Evolutionary conservation across 2,329 filamentous ascomycete genomes (phyloP).

Genomic region (Cadophora gregata): DNA sequence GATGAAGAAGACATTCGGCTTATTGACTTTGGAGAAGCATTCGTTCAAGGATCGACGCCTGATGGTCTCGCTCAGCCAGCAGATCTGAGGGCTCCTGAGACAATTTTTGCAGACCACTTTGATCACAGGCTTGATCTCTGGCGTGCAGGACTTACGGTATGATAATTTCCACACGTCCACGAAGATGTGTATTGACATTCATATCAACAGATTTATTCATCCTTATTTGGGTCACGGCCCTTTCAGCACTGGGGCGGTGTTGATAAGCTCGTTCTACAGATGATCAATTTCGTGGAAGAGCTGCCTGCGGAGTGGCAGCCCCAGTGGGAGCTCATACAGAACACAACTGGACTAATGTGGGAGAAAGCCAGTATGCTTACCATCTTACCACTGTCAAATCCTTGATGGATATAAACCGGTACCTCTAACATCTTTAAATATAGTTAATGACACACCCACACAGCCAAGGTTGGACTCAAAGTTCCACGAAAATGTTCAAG

Average conservation of each 20-base stretch:
- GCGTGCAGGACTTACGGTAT: constrained; percentile 33
- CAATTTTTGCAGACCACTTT: constrained; percentile 37
- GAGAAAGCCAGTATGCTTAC: neutral
- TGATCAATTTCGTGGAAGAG: neutral
- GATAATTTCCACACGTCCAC: neutral
- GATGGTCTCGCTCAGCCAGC: constrained; percentile 34
- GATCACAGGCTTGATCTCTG: constrained; percentile 40
- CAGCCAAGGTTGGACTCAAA: neutral
- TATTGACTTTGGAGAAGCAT: constrained; percentile 39
- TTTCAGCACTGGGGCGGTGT: neutral
- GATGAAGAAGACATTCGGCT: constrained; percentile 40
- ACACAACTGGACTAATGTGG: neutral
- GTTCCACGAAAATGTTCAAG: neutral
- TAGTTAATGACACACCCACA: neutral
- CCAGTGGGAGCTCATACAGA: neutral
- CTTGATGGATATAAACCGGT: neutral
- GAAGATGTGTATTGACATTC: neutral
- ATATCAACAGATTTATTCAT: neutral
- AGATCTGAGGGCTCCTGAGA: constrained; percentile 36
- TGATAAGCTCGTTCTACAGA: neutral
- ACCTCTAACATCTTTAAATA: neutral
- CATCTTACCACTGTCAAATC: neutral
- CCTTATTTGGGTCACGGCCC: neutral
- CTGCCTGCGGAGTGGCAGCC: neutral
- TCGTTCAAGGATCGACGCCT: constrained; percentile 29